Evolutionary conservation across 2,329 filamentous ascomycete genomes (phyloP).

Genomic region (Apiospora arundinis): DNA sequence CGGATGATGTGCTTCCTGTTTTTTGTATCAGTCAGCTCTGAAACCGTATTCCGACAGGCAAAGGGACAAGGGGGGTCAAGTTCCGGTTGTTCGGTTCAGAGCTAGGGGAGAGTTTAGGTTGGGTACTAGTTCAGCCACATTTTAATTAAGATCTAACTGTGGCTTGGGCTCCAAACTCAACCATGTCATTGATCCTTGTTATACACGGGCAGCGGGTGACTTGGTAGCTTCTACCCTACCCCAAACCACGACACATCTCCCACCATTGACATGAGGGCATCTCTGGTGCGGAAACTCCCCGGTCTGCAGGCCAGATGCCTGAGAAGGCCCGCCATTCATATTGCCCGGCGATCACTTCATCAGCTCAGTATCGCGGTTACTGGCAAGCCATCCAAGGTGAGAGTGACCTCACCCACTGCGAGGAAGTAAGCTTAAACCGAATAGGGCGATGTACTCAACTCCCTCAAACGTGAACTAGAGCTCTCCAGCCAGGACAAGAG

Average conservation of each 20-base stretch:
- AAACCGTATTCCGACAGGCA: background rate
- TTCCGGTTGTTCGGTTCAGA: too few species aligned
- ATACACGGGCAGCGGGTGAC: background rate
- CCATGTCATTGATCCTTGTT: background rate
- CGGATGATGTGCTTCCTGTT: background rate
- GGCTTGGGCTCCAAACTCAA: slow-evolving; percentile 5
- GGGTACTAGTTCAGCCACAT: background rate
- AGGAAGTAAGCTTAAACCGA: background rate
- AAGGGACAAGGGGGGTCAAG: too few species aligned
- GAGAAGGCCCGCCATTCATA: background rate
- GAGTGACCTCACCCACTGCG: background rate
- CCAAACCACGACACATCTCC: background rate
- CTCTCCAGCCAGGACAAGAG: background rate
- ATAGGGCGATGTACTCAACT: slow-evolving; percentile 1
- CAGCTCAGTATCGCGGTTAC: slow-evolving; percentile 18
- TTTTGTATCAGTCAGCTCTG: background rate
- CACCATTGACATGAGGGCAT: slow-evolving; percentile 14
- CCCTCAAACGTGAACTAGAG: slow-evolving; percentile 6
- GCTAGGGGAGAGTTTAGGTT: background rate
- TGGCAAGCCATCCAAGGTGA: slow-evolving; percentile 22
- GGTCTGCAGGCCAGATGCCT: background rate
- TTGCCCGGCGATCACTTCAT: background rate
- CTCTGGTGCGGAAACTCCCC: background rate
- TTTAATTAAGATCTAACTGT: background rate
- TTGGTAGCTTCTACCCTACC: background rate